These are phyloP conservation scores for Malassezia vespertilionis DNA, from an alignment of 1,284 basidiomycete species.

Conservation along the genomic window DNA sequence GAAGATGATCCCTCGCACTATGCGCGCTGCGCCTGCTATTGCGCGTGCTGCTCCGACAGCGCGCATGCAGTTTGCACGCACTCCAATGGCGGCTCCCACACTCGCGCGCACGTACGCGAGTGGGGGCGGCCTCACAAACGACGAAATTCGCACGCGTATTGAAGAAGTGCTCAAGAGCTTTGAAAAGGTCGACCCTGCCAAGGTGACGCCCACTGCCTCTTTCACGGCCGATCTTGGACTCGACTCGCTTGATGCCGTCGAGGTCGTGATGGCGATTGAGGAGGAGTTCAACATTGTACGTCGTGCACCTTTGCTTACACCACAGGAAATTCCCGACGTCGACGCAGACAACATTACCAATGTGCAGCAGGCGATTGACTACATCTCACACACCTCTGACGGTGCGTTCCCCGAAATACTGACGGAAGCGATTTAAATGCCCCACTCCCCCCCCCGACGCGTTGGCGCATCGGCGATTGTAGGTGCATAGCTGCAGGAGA, in stretches of 20 bases:
- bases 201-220: slow-evolving; percentile 63
- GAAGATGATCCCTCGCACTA: slow-evolving; percentile 12
- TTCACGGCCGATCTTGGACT: slow-evolving; percentile 84
- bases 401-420: slow-evolving; percentile 46
- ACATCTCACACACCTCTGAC: slow-evolving; percentile 87
- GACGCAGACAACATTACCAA: slow-evolving; percentile 97
- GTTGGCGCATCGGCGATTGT: too few species aligned
- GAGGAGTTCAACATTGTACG: slow-evolving; percentile 59
- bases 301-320: background rate
- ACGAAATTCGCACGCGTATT: slow-evolving; percentile 69
- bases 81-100: slow-evolving; percentile 7
- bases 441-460: too few species aligned
- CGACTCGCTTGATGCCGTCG: slow-evolving; percentile 93
- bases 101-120: slow-evolving; percentile 58
- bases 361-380: slow-evolving; percentile 90
- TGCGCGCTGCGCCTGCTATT: slow-evolving; percentile 7
- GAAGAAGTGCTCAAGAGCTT: slow-evolving; percentile 82
- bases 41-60: slow-evolving; percentile 7
- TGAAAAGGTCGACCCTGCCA: slow-evolving; percentile 78
- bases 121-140: slow-evolving; percentile 61
- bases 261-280: slow-evolving; percentile 98
- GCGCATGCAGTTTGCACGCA: slow-evolving; percentile 8
- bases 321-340: slow-evolving; percentile 85
- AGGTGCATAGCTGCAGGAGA: too few species aligned
- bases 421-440: slow-evolving; percentile 2